Evolutionary conservation across 371 early-diverging fungal species (phyloP).

Genomic region (Fennellomyces sp.): DNA sequence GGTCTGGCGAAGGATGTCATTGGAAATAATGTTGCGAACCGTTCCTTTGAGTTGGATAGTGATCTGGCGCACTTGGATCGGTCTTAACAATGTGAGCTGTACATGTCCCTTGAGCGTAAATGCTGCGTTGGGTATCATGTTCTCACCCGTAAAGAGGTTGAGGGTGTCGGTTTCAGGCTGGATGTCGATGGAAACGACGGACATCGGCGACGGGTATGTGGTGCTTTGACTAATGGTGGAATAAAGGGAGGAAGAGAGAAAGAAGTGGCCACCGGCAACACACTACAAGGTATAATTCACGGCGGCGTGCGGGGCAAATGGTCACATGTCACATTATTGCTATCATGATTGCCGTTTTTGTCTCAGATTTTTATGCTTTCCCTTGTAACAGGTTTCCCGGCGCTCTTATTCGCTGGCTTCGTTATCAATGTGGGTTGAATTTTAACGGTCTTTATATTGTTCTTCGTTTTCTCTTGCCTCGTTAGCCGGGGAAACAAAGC

Average conservation of each 20-base stretch:
- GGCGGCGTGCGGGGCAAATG: neutral
- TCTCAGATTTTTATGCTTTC: neutral
- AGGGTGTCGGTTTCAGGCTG: constrained; percentile 26
- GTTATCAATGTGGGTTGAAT: neutral
- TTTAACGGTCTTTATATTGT: neutral
- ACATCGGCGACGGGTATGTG: neutral
- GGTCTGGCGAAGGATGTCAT: constrained; percentile 5
- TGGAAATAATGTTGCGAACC: constrained; percentile 25
- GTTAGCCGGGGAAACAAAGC: no score
- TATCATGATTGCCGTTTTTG: neutral
- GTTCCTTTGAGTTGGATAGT: constrained; percentile 29
- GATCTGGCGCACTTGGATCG: constrained; percentile 28
- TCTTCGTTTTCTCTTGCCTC: neutral
- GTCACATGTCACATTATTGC: neutral
- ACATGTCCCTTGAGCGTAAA: constrained; percentile 26
- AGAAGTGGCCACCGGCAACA: no score
- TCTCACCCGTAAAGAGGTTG: constrained; percentile 24
- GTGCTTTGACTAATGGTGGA: neutral
- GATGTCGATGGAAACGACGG: constrained; percentile 19
- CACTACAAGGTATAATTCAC: no score
- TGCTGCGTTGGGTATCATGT: constrained; percentile 25
- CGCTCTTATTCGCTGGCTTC: neutral
- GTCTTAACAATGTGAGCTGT: constrained; percentile 21
- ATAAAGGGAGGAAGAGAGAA: neutral
- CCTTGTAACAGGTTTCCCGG: neutral